Evolutionary conservation across 2,329 filamentous ascomycete species (phyloP).

Genomic region (Sodiomyces alkalinus): DNA sequence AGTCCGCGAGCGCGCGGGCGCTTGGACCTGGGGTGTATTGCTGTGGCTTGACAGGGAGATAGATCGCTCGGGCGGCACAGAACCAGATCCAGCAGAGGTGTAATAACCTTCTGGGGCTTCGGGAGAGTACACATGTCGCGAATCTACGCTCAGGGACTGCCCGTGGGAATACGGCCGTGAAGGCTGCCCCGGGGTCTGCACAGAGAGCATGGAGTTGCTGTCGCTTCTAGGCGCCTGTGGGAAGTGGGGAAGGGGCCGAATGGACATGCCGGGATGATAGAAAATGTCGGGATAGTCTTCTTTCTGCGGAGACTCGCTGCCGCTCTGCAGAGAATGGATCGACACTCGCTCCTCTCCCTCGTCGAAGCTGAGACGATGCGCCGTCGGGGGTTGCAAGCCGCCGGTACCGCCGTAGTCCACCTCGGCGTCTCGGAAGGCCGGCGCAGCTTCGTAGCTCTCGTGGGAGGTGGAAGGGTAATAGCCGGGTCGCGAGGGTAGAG

Average conservation of each 20-base stretch:
- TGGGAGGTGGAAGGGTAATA: slow-evolving; percentile 18
- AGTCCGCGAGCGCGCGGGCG: slow-evolving; percentile 85
- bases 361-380: slow-evolving; percentile 72
- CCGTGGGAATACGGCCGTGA: slow-evolving; percentile 24
- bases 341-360: slow-evolving; percentile 70
- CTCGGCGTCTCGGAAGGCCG: slow-evolving; percentile 43
- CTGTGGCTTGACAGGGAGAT: slow-evolving; percentile 74
- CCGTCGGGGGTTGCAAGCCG: slow-evolving; percentile 61
- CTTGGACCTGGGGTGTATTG: slow-evolving; percentile 60
- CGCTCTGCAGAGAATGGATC: slow-evolving; percentile 38
- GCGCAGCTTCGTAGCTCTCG: slow-evolving; percentile 20
- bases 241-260: slow-evolving; percentile 47
- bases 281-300: slow-evolving; percentile 82
- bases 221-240: slow-evolving; percentile 44
- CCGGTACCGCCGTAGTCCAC: slow-evolving; percentile 87
- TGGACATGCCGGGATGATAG: slow-evolving; percentile 70
- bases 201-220: slow-evolving; percentile 33
- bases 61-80: slow-evolving; percentile 42
- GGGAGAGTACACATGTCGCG: slow-evolving; percentile 20
- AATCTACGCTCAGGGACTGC: slow-evolving; percentile 33
- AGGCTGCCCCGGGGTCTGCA: slow-evolving; percentile 22
- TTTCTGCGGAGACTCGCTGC: slow-evolving; percentile 49
- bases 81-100: slow-evolving; percentile 6
- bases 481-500: slow-evolving; percentile 29
- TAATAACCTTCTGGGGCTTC: slow-evolving; percentile 36